A percentile compares a stretch with the other conserved stretches of the same genome.
These are phyloP conservation scores for Claviceps maximensis DNA, from an alignment of 2,329 filamentous ascomycete genomes.

Conservation along the genomic window DNA sequence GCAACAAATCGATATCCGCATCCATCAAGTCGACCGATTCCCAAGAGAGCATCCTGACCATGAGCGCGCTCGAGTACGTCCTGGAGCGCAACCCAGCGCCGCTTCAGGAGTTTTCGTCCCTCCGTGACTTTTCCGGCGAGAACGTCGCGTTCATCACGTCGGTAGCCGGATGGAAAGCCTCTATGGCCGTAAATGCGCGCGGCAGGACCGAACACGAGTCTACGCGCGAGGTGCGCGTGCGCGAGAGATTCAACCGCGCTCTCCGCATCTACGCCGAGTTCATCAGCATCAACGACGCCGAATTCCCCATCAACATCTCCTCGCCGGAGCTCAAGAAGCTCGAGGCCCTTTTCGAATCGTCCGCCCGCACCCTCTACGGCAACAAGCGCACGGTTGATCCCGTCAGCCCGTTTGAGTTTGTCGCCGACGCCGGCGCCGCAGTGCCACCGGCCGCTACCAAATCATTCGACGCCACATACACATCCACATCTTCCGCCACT, in stretches of 20 bases:
- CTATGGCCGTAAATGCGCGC: slow-evolving; percentile 14
- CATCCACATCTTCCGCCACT: too few species aligned
- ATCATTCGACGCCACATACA: not conserved
- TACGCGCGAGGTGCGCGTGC: slow-evolving; percentile 20
- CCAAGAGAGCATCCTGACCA: slow-evolving; percentile 37
- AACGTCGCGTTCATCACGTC: slow-evolving; percentile 54
- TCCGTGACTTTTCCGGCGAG: slow-evolving; percentile 55
- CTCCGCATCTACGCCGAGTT: slow-evolving; percentile 49
- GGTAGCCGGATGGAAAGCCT: slow-evolving; percentile 42
- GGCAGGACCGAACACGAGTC: slow-evolving; percentile 10
- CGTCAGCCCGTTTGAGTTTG: slow-evolving; percentile 24
- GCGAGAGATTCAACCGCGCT: slow-evolving; percentile 41
- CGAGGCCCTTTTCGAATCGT: slow-evolving; percentile 39
- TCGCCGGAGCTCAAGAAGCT: slow-evolving; percentile 37
- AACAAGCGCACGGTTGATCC: slow-evolving; percentile 22
- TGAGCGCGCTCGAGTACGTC: slow-evolving; percentile 49
- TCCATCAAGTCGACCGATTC: slow-evolving; percentile 9
- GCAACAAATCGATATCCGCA: slow-evolving; percentile 16
- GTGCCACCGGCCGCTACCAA: not conserved
- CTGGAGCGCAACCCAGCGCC: slow-evolving; percentile 45
- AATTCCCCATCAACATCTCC: slow-evolving; percentile 53
- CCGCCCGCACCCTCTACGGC: slow-evolving; percentile 30
- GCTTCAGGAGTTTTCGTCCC: slow-evolving; percentile 50
- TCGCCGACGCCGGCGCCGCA: not conserved
- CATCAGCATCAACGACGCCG: slow-evolving; percentile 43